phyloP scores from a whole-genome alignment of 441 rosid genomes.

The Flueggea neowawraea region DNA sequence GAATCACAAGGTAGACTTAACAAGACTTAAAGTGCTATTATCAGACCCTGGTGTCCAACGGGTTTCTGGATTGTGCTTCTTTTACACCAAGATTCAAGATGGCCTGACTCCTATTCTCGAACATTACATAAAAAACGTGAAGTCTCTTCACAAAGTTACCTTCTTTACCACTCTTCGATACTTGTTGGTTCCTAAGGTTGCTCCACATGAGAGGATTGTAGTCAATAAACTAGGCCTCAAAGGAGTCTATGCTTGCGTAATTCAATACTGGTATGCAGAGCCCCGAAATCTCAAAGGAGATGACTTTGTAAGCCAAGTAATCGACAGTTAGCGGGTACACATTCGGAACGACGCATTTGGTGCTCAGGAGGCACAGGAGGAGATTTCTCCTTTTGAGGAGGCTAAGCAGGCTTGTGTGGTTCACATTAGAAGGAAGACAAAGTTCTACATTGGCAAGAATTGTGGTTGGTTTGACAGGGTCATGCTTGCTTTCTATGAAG shows the following conservation, averaged over 20 bases:
- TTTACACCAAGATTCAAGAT: slow-evolving; percentile 62
- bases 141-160: slow-evolving; percentile 57
- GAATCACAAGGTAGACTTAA: slow-evolving; percentile 43
- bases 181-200: slow-evolving; percentile 55
- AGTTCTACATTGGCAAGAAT: slow-evolving; percentile 40
- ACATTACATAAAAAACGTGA: slow-evolving; percentile 57
- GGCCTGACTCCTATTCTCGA: slow-evolving; percentile 63
- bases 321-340: slow-evolving; percentile 28
- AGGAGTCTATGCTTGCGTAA: slow-evolving; percentile 52
- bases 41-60: slow-evolving; percentile 49
- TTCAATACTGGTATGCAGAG: slow-evolving; percentile 63
- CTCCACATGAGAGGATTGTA: slow-evolving; percentile 40
- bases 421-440: slow-evolving; percentile 56
- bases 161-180: slow-evolving; percentile 52
- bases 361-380: slow-evolving; percentile 22
- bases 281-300: slow-evolving; percentile 47
- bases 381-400: slow-evolving; percentile 35
- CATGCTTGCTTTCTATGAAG: slow-evolving; percentile 59
- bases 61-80: slow-evolving; percentile 65
- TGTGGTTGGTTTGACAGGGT: slow-evolving; percentile 46
- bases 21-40: slow-evolving; percentile 34
- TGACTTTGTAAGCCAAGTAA: slow-evolving; percentile 47
- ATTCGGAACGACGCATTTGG: slow-evolving; percentile 19
- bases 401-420: slow-evolving; percentile 44
- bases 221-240: slow-evolving; percentile 30